Base-by-base conservation (phyloP, 495 filamentous ascomycete species). In the Penicillium ucsense region DNA sequence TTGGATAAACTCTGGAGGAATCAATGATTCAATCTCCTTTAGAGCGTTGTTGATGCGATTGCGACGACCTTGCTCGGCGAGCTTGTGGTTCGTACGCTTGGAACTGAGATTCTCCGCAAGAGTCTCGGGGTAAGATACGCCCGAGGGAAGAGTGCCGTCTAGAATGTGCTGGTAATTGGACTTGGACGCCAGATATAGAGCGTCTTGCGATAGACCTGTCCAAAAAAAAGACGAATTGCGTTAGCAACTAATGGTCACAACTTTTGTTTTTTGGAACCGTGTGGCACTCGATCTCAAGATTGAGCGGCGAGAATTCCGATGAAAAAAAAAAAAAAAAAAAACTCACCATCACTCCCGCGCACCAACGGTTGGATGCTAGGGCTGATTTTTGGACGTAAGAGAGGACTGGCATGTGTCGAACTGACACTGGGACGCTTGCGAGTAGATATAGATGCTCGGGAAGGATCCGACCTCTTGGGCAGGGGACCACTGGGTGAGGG, bases 91-190 rank as follows among this genome's bases (percentile, higher is more conserved):
- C 5, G 92, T 97, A 51, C 92, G 85, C 71, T 98, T 98, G 7
- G 88, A 94, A 29, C 89, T 96, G 31, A 98, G 69, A 46, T 94
- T 94, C 32, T 89, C 92, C 4, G 89, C 91, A 12, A 98, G 75
- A 10, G 88, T 84, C 54, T 87, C 85, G 0, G 92, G 92, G 52
- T 95, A 98, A 1, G 82, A 86, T 28, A 98, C 84, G 8, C 92
- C 92, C 0, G 88, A 88, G 4, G 95, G 80, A 38, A 85, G 80
- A 36, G 84, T 97, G 38, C 92, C 92, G 60, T 97, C 91, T 30
- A 98, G 67, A 45, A 98, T 92, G 58, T 95, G 92, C 61, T 98
- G 92, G 59, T 98, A 98, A 61, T 98, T 98, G 12, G 89, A 95
- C 60, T 96, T 96, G 32, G 85, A 86, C 8, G 91, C 88, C 27